Conservation (phyloP, 345 rosid genomes). For the Viola odorata region DNA sequence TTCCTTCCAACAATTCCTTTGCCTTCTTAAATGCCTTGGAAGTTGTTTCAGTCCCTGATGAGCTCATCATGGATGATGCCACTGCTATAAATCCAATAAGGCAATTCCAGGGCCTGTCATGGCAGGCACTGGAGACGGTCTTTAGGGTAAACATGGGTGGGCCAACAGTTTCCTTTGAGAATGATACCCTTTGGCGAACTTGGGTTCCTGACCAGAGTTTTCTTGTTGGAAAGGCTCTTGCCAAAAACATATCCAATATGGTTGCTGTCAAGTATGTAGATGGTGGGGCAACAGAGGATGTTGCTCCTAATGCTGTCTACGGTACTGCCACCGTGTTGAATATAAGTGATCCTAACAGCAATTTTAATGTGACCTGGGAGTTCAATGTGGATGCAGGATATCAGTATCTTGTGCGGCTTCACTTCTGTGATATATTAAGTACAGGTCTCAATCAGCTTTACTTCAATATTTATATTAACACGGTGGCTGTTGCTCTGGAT, state of each 20-base stretch:
- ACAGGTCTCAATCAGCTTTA: slow-evolving; percentile 44
- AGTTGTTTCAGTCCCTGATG: slow-evolving; percentile 72
- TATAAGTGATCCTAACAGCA: slow-evolving; percentile 33
- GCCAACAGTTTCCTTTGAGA: slow-evolving; percentile 34
- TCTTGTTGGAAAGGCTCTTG: slow-evolving; percentile 35
- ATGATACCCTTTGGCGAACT: slow-evolving; percentile 71
- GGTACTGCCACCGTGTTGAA: slow-evolving; percentile 67
- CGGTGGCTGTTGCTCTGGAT: slow-evolving; percentile 31
- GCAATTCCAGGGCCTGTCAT: slow-evolving; percentile 38
- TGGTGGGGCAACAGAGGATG: slow-evolving; percentile 44
- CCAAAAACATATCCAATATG: slow-evolving; percentile 30
- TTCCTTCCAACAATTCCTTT: slow-evolving; percentile 49
- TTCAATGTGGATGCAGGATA: slow-evolving; percentile 58
- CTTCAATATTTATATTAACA: slow-evolving; percentile 67
- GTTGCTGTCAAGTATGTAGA: slow-evolving; percentile 41
- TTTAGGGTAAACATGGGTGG: slow-evolving; percentile 94
- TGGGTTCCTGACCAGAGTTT: slow-evolving; percentile 65
- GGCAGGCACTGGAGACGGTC: slow-evolving; percentile 69
- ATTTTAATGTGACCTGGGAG: slow-evolving; percentile 80
- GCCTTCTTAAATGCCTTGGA: slow-evolving; percentile 74
- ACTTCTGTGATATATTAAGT: slow-evolving; percentile 78
- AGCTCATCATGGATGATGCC: slow-evolving; percentile 41
- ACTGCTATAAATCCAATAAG: slow-evolving; percentile 15
- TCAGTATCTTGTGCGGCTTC: slow-evolving; percentile 73
- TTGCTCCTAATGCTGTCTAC: slow-evolving; percentile 66